Base-by-base conservation (phyloP, 2,329 filamentous ascomycete species). In the Talaromyces funiculosus region DNA sequence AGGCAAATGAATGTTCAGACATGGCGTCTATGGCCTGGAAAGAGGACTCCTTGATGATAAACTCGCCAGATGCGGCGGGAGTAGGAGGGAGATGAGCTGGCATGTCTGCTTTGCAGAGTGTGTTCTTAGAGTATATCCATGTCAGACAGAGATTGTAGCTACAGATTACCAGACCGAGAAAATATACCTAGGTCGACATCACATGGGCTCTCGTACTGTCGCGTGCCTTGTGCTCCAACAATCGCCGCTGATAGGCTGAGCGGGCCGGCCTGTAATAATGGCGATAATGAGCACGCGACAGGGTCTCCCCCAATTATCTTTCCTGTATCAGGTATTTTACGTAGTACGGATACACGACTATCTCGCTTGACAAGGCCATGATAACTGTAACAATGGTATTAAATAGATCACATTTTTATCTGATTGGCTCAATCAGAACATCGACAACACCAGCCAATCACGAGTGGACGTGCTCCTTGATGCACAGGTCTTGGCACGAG, bases 31-130 rank as follows among this genome's bases (percentile, higher is more conserved):
- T 54, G 9, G 66, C 51, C 16, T 69, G 61, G 10, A 59, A 42
- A 12, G 57, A 53, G 57, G 73, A 67, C 33, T 76, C 73, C 57
- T 73, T 74, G 65, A 75, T 68, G 49, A 67, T 71, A 47, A 76
- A 66, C 60, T 72, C 72, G 24, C 73, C 73, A 16, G 73, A 76
- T 70, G 75, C 75, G 58, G 72, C 66, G 42, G 73, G 73, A 16
- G 60, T 61, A 29, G 60, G 59, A 37, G 59, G 60, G 8, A 58
- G 49, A n/a, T 43, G 60, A 22, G 43, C 20, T 35, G 60, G 55
- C 60, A 61, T 61, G 24, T 29, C 31, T 33, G 31, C 9, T 33
- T 12, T 3, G 31, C 9, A 10, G 31, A 12, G 12, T 33, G 31
- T 33, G 6, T 33, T 33, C 8, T 8, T 12, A 33, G 31, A 33